Conservation (phyloP, 208 protist species). For the Naegleria lovaniensis region DNA sequence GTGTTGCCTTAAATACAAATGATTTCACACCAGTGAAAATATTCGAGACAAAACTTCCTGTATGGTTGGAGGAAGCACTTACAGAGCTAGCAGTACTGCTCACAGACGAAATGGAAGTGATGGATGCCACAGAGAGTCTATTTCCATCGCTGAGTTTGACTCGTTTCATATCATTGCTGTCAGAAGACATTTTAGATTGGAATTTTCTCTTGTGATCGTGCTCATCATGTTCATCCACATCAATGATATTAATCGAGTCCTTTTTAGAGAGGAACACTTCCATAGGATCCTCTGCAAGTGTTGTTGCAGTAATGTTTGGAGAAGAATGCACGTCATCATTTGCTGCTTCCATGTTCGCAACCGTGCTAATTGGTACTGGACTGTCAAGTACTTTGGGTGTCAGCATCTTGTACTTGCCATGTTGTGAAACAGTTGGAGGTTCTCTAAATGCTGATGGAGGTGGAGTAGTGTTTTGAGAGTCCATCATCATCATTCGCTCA, state of each 20-base stretch:
- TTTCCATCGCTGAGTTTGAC: not conserved
- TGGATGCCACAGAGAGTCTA: not conserved
- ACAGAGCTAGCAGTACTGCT: not conserved
- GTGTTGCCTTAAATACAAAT: not conserved
- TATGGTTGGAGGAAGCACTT: not conserved
- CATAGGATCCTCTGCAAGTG: too few relatives aligned
- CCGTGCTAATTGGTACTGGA: not conserved
- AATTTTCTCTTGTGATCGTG: not conserved
- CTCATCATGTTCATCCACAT: not conserved
- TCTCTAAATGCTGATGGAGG: not conserved
- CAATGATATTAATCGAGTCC: not conserved
- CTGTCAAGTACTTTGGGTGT: not conserved
- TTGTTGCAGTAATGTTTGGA: not conserved
- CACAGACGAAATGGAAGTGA: not conserved
- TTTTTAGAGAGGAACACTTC: not conserved
- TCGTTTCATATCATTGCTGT: not conserved
- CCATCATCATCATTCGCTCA: not conserved
- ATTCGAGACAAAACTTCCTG: not conserved
- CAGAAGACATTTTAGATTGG: not conserved
- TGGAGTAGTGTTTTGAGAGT: too few relatives aligned
- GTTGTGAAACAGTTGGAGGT: not conserved
- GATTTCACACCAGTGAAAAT: not conserved
- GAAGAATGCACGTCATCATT: too few relatives aligned
- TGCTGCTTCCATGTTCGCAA: not conserved
- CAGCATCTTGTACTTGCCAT: not conserved